Evolutionary conservation across 805 yeast species (phyloP).

Genomic region (Candida tallmaniae): DNA sequence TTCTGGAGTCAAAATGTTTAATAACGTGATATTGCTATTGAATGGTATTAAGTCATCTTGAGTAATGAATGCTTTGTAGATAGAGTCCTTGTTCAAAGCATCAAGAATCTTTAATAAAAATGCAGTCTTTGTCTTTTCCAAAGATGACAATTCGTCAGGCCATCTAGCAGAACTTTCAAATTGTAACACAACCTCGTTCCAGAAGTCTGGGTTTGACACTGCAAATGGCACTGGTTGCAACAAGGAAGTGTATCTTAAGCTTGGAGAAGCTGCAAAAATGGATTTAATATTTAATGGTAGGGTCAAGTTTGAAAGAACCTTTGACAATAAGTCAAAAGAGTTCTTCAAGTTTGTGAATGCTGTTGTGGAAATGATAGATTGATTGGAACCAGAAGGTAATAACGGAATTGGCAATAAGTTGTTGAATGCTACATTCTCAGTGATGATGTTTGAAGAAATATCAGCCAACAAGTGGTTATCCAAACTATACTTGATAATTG

Average conservation of each 20-base stretch:
- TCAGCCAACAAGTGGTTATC: slow-evolving; percentile 56
- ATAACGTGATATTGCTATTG: slow-evolving; percentile 51
- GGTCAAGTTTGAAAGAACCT: slow-evolving; percentile 41
- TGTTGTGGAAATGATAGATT: slow-evolving; percentile 38
- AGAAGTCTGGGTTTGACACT: slow-evolving; percentile 65
- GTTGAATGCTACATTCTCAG: slow-evolving; percentile 44
- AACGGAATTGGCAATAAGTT: slow-evolving; percentile 56
- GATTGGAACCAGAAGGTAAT: slow-evolving; percentile 52
- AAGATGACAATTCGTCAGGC: slow-evolving; percentile 88
- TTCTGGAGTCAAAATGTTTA: slow-evolving; percentile 75
- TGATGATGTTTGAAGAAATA: slow-evolving; percentile 29
- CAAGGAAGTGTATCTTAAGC: slow-evolving; percentile 70
- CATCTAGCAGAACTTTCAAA: slow-evolving; percentile 88
- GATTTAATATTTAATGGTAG: slow-evolving; percentile 72
- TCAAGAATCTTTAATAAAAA: slow-evolving; percentile 66
- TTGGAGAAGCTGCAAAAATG: slow-evolving; percentile 68
- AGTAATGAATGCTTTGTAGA: slow-evolving; percentile 56
- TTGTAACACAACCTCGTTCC: slow-evolving; percentile 77
- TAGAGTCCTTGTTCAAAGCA: slow-evolving; percentile 44
- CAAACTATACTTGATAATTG: slow-evolving; percentile 61
- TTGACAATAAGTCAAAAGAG: slow-evolving; percentile 49
- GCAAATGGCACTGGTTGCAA: slow-evolving; percentile 83
- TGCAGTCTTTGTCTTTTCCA: slow-evolving; percentile 89
- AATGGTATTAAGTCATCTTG: slow-evolving; percentile 65
- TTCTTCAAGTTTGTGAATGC: slow-evolving; percentile 26